Percentiles rank a stretch among this genome's conserved stretches.
Conservation (phyloP, 768 basidiomycete species). For the Pisolithus marmoratus region DNA sequence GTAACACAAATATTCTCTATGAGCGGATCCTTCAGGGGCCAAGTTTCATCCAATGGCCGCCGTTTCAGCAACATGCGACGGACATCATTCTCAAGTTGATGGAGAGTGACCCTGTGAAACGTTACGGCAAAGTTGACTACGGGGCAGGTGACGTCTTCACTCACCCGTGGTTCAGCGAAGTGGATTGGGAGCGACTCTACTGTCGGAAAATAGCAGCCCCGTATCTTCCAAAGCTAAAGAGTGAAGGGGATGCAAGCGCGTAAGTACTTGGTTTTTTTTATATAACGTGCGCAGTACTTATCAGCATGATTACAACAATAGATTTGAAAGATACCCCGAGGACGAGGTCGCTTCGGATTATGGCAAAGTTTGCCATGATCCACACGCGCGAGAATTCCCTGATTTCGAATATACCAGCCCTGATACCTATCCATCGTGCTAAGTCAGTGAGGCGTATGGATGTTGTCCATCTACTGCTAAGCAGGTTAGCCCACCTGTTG, state of each 20-base stretch:
- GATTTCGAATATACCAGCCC: slow-evolving; percentile 66
- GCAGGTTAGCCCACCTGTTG: background rate
- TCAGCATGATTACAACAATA: slow-evolving; percentile 20
- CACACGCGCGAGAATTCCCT: slow-evolving; percentile 64
- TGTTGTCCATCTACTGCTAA: too few relatives aligned
- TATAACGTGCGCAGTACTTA: slow-evolving; percentile 5
- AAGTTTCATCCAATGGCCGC: slow-evolving; percentile 71
- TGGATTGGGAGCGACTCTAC: slow-evolving; percentile 81
- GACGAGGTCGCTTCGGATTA: slow-evolving; percentile 59
- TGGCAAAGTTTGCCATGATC: slow-evolving; percentile 52
- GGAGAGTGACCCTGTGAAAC: slow-evolving; percentile 81
- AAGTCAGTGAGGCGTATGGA: background rate
- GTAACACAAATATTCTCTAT: slow-evolving; percentile 82
- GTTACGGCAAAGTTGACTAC: slow-evolving; percentile 84
- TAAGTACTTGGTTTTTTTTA: slow-evolving; percentile 34
- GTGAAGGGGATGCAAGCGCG: slow-evolving; percentile 96
- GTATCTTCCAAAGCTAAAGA: slow-evolving; percentile 85
- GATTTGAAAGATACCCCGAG: slow-evolving; percentile 77
- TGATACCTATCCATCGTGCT: slow-evolving; percentile 5
- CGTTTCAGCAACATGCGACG: slow-evolving; percentile 68
- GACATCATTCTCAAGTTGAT: slow-evolving; percentile 89
- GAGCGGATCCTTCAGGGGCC: slow-evolving; percentile 85
- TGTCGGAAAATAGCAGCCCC: slow-evolving; percentile 90
- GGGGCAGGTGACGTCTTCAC: slow-evolving; percentile 90
- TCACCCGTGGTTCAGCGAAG: slow-evolving; percentile 92